Base-by-base conservation (phyloP, 441 rosid species). In the Euphorbia celastroides region DNA sequence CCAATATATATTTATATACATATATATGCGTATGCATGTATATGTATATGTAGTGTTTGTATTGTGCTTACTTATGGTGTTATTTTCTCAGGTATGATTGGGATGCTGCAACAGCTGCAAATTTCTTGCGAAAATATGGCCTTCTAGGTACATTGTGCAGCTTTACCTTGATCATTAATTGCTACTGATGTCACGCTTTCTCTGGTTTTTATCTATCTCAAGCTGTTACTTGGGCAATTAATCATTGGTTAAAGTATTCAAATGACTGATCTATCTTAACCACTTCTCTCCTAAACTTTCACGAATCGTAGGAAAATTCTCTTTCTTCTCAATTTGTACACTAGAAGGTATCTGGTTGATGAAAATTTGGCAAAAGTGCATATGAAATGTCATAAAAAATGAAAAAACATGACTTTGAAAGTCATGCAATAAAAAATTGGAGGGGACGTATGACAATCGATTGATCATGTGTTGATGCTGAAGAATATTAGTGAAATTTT, bases 101-200 rank as follows among this genome's bases (percentile, higher is more conserved):
- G 99, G 99, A 94, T 84, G 99, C 94, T 68, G 99, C 99, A 56
- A 90, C 99, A 60, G 61, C 98, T 68, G 86, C 97, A 30, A 84
- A 84, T 75, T 94, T 94, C 82, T 76, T 94, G 80, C 72, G 91
- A 64, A 94, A 94, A 76, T 92, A 92, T 70, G 93, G 94, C 59
- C 93, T 94, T 41, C 13, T 84, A 42, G 86, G 96, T 86, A 72
- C 77, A 28, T 10, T 20, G 25, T 20, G 13, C 22, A 42, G 12
- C 63, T 66, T 59, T 22, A 22, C 69, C 14, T 28, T 22, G 19
- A 55, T 44, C 57, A 14, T 28, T 12, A 20, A 7, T 46, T 17
- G 51, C 22, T 62, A 41, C 28, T 22, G 19, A 34, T 22, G 9
- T 32, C n/a, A n/a, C 12, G 12, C 2, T 36, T 36, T 36, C 2